Evolutionary conservation across 306 rosid species (phyloP).

Genomic region (Lathyrus aphaca): DNA sequence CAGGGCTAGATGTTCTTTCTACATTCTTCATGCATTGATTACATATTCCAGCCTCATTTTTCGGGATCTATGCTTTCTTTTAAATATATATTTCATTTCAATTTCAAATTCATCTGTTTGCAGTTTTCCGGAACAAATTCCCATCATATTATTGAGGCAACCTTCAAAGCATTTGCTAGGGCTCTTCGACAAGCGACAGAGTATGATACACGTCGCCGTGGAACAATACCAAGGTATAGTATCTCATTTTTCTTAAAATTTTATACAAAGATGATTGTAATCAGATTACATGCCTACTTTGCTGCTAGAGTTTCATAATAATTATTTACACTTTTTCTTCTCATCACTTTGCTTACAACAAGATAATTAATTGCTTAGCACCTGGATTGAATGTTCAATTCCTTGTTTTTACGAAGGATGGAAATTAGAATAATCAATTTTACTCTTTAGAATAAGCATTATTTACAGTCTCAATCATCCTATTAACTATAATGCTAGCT

Average conservation of each 20-base stretch:
- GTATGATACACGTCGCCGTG: constrained; percentile 77
- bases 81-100: constrained; percentile 27
- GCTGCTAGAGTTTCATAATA: neutral
- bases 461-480: neutral
- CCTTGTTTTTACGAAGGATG: neutral
- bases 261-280: constrained; percentile 5
- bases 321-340: neutral
- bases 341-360: neutral
- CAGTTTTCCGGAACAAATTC: constrained; percentile 92
- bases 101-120: constrained; percentile 35
- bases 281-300: neutral
- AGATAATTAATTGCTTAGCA: constrained; percentile 3
- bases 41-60: constrained; percentile 16
- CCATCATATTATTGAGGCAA: constrained; percentile 96
- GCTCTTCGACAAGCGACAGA: constrained; percentile 94
- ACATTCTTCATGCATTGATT: constrained; percentile 31
- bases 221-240: constrained; percentile 81
- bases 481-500: neutral
- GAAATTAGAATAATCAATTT: constrained; percentile 10
- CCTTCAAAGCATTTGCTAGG: constrained; percentile 97
- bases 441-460: neutral
- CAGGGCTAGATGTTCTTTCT: constrained; percentile 10
- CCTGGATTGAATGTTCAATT: constrained; percentile 17
- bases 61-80: constrained; percentile 20
- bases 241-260: neutral